Percentiles rank a stretch among this genome's conserved stretches.
Evolutionary conservation across 805 yeast species (phyloP).

Genomic region (Jamesozyma piceae): DNA sequence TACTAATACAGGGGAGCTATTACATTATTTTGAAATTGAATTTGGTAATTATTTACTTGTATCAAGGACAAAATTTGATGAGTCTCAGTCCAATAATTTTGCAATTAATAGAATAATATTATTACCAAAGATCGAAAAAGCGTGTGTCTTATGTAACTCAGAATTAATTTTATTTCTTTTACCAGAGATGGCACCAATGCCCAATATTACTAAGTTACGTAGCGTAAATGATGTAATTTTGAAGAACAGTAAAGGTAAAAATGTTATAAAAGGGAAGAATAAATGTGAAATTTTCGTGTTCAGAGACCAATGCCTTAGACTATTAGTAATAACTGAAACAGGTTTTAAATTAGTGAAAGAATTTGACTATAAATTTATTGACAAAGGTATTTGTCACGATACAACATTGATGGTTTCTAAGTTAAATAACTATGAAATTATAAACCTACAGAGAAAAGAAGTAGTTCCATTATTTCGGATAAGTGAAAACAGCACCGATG

Average conservation of each 20-base stretch:
- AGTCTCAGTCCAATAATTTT: constrained; percentile 3
- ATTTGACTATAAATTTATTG: constrained; percentile 11
- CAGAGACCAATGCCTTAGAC: constrained; percentile 9
- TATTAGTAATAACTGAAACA: constrained; percentile 8
- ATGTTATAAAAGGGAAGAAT: background rate
- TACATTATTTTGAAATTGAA: constrained; percentile 30
- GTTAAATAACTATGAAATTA: constrained; percentile 19
- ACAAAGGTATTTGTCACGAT: constrained; percentile 7
- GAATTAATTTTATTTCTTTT: constrained; percentile 19
- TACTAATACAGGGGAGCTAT: constrained; percentile 23
- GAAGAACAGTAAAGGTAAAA: background rate
- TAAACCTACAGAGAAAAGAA: constrained; percentile 12
- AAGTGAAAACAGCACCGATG: constrained; percentile 15
- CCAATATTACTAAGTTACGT: constrained; percentile 14
- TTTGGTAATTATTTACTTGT: constrained; percentile 25
- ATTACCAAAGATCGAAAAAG: constrained; percentile 25
- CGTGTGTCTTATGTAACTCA: constrained; percentile 18
- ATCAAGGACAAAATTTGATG: constrained; percentile 23
- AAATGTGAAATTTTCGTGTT: constrained; percentile 12
- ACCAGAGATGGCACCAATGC: constrained; percentile 31
- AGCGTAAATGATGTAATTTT: constrained; percentile 16
- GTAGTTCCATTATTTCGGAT: constrained; percentile 22
- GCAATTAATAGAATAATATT: constrained; percentile 21
- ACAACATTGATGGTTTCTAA: constrained; percentile 17
- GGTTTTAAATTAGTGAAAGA: constrained; percentile 6